phyloP scores from a whole-genome alignment of 202 grass and related monocot species.

The Bolboschoenoplectus hybrid region DNA sequence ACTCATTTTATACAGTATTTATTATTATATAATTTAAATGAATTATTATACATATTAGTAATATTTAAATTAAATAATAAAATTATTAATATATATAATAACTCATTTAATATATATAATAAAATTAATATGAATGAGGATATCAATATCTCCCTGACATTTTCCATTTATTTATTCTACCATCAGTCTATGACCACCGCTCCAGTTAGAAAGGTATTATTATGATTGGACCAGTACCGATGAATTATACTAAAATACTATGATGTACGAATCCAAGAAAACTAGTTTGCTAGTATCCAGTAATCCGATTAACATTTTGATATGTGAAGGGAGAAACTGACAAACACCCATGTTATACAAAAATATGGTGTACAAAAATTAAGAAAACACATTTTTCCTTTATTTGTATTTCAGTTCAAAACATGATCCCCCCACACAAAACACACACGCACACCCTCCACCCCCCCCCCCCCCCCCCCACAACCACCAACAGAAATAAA shows the following conservation, averaged over 20 bases:
- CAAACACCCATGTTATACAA: background rate
- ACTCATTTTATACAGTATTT: no score
- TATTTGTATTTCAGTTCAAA: slow-evolving; percentile 7
- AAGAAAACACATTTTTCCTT: background rate
- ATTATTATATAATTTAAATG: no score
- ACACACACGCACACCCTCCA: background rate
- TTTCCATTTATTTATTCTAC: background rate
- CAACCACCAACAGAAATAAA: background rate
- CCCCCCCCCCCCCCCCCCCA: background rate
- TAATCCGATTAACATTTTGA: background rate
- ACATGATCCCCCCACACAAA: background rate
- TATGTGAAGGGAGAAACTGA: background rate
- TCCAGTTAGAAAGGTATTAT: background rate
- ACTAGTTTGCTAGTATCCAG: no score
- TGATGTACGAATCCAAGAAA: background rate
- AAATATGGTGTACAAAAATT: background rate
- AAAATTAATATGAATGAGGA: no score
- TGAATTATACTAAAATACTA: background rate
- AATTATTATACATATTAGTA: no score
- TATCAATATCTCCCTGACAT: background rate
- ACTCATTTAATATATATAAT: no score
- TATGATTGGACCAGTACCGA: background rate
- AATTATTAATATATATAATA: no score
- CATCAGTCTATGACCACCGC: background rate
- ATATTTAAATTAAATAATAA: no score